Evolutionary conservation across 257 asterid genomes (phyloP), one percentile per base, ranked within the genome.

Genomic region (Solanum appendiculatum): DNA sequence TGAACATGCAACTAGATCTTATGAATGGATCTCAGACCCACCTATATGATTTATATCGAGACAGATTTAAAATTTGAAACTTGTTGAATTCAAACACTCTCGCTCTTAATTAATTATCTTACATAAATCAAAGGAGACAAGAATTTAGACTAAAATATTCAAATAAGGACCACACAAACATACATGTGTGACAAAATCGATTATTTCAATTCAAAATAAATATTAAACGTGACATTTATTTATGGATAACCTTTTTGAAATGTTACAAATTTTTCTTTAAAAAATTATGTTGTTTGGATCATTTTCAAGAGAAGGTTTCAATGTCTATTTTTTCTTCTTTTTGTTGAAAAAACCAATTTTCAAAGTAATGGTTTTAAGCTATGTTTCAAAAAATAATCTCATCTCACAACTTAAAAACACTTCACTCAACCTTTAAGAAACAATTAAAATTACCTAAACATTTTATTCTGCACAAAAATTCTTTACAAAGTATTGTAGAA

Each of bases 81-180:
- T 51, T 54, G 10, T 4, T 18, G 0, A 0, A 54, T 18, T 54
- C 11, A 54, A 54, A 0, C 8, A 54, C 1, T 54, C 0, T n/a
- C n/a, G n/a, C 16, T 16, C 0, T 51, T 51, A 51, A 51, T 51
- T 3, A 16, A 5, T 51, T 51, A 51, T 51, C 0, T 21, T 51
- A 18, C 11, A 0, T 10, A 54, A 54, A 54, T 54, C 0, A 54
- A 18, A 18, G 8, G n/a, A 54, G 63, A 54, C 4, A 54, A 18
- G 3, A 54, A 18, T 18, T 20, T 36, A 21, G 81, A 73, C 29
- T 36, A 69, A 69, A 69, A 15, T 31, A 69, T 20, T 31, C 31
- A 66, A 29, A 31, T 31, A 69, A 20, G 40, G 39, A 69, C 40
- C 42, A 31, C 10, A 11, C 13, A 69, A 66, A 66, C 73, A 27